Conservation (phyloP, 2,329 filamentous ascomycete genomes). For the Penicillium decumbens region DNA sequence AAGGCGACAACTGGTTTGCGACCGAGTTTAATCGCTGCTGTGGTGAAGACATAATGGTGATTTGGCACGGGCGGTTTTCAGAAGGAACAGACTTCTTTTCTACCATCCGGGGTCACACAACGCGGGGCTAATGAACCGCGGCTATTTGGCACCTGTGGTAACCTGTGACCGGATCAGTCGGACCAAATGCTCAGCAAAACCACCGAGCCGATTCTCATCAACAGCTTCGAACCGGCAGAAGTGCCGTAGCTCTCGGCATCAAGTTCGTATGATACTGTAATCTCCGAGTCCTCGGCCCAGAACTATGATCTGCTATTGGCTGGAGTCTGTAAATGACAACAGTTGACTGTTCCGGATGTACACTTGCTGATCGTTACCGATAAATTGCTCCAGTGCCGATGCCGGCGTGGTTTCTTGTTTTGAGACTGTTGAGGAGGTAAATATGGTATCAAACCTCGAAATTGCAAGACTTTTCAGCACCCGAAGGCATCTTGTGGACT, state of each 20-base stretch:
- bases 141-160: background rate
- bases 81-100: conserved; percentile 6
- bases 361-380: background rate
- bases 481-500: background rate
- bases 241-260: conserved; percentile 21
- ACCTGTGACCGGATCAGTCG: background rate
- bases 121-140: conserved; percentile 28
- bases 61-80: background rate
- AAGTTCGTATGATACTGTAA: conserved; percentile 29
- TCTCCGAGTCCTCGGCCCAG: conserved; percentile 20
- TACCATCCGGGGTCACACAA: background rate
- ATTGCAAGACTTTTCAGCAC: background rate
- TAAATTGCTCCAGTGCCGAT: background rate
- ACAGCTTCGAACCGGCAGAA: conserved; percentile 20
- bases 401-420: too few species aligned
- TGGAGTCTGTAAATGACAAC: background rate
- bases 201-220: background rate
- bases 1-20: conserved; percentile 37
- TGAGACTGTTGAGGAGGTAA: background rate
- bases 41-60: conserved; percentile 34
- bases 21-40: conserved; percentile 41
- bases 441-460: background rate
- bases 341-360: background rate
- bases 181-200: background rate
- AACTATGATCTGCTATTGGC: background rate